Evolutionary conservation across 768 basidiomycete genomes (phyloP).

Genomic region (Porphyrellus cyaneotinctus): DNA sequence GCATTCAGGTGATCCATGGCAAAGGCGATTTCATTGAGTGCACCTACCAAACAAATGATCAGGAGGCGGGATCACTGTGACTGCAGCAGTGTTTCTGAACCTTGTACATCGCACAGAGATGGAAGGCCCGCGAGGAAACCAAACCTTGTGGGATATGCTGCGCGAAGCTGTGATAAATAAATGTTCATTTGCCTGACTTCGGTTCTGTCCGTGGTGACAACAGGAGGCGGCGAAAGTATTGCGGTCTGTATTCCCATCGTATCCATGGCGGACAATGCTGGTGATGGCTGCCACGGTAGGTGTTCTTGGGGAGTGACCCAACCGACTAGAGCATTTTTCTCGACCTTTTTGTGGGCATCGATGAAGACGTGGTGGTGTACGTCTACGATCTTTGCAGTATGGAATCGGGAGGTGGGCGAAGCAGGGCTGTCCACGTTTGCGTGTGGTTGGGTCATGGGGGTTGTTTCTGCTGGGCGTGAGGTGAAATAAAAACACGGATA

Average conservation of each 20-base stretch:
- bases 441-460: conserved; percentile 14
- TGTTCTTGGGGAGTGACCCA: conserved; percentile 62
- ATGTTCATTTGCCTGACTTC: conserved; percentile 46
- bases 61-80: conserved; percentile 4
- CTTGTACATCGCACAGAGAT: conserved; percentile 57
- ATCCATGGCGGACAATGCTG: conserved; percentile 64
- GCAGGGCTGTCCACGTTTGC: background rate
- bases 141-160: conserved; percentile 50
- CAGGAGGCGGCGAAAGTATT: conserved; percentile 64
- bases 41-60: conserved; percentile 37
- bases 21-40: conserved; percentile 55
- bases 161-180: conserved; percentile 45
- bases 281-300: conserved; percentile 59
- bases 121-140: conserved; percentile 70
- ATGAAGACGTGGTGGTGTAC: conserved; percentile 79
- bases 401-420: background rate
- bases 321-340: conserved; percentile 44
- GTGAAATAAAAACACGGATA: background rate
- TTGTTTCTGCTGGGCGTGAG: background rate
- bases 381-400: conserved; percentile 41
- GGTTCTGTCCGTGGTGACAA: conserved; percentile 41
- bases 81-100: conserved; percentile 28
- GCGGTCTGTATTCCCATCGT: conserved; percentile 51
- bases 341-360: conserved; percentile 44
- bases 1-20: conserved; percentile 58